A percentile compares a stretch with the other conserved stretches of the same genome.
These are phyloP conservation scores for Xenosphaeropsis pyriputrescens DNA, from an alignment of 2,329 filamentous ascomycete genomes.

Conservation along the genomic window DNA sequence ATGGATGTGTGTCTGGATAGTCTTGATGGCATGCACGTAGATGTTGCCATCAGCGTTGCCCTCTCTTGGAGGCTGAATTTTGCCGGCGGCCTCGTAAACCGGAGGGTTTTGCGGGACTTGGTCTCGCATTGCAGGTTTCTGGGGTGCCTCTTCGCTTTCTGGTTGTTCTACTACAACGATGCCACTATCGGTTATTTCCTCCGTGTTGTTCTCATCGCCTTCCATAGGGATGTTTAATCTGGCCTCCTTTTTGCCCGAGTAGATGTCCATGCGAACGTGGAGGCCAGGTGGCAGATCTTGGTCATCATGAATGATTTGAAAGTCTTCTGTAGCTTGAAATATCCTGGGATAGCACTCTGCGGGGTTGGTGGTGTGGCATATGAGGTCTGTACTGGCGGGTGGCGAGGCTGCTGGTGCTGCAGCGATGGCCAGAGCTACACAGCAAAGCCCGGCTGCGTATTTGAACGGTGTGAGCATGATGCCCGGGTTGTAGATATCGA, in stretches of 20 bases:
- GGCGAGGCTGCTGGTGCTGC: conserved; percentile 9
- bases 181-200: conserved; percentile 34
- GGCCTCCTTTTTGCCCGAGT: conserved; percentile 48
- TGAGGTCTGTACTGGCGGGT: conserved; percentile 33
- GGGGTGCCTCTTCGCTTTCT: conserved; percentile 16
- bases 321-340: conserved; percentile 49
- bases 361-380: conserved; percentile 46
- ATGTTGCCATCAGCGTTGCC: conserved; percentile 2
- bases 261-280: conserved; percentile 50
- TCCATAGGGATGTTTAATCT: conserved; percentile 43
- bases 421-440: conserved; percentile 12
- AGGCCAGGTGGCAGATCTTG: conserved; percentile 51
- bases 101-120: conserved; percentile 34
- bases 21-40: conserved; percentile 14
- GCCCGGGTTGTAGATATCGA: no score
- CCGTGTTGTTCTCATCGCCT: conserved; percentile 28
- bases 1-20: conserved; percentile 27
- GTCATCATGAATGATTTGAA: conserved; percentile 46
- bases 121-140: conserved; percentile 13
- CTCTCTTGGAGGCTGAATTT: conserved; percentile 34
- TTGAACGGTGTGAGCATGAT: no score
- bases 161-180: conserved; percentile 27
- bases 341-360: conserved; percentile 51
- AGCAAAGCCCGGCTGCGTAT: neutral
- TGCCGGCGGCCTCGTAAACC: conserved; percentile 38